These are phyloP conservation scores for Orobanche coerulescens DNA, from an alignment of 257 asterid species.

Conservation along the genomic window DNA sequence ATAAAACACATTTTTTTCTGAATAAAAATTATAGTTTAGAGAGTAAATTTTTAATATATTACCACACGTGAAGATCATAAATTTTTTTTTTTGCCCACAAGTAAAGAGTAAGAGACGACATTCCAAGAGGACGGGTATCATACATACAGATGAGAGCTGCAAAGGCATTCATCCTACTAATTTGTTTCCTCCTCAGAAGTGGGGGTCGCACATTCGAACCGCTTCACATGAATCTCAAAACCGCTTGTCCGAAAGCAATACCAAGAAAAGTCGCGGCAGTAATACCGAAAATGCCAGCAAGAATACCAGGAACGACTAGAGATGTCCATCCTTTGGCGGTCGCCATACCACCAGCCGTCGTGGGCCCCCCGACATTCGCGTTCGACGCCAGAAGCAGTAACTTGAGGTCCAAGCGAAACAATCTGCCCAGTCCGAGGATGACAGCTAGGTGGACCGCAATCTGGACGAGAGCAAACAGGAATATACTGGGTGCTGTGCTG, in stretches of 20 bases:
- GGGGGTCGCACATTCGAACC: background rate
- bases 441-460: slow-evolving; percentile 63
- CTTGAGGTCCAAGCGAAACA: slow-evolving; percentile 60
- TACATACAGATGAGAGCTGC: too few relatives aligned
- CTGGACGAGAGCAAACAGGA: slow-evolving; percentile 69
- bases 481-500: slow-evolving; percentile 71
- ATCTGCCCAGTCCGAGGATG: slow-evolving; percentile 70
- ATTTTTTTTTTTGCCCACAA: too few relatives aligned
- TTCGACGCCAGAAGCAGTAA: slow-evolving; percentile 82
- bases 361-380: slow-evolving; percentile 97
- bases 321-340: slow-evolving; percentile 94
- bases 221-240: slow-evolving; percentile 65
- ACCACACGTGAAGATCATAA: too few relatives aligned
- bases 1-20: too few relatives aligned
- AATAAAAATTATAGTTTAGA: too few relatives aligned
- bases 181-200: too few relatives aligned
- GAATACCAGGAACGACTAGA: slow-evolving; percentile 71
- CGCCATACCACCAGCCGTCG: slow-evolving; percentile 98
- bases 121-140: too few relatives aligned
- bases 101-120: too few relatives aligned
- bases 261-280: slow-evolving; percentile 88
- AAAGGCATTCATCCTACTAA: too few relatives aligned
- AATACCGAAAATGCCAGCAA: slow-evolving; percentile 84
- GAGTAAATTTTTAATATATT: too few relatives aligned
- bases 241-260: slow-evolving; percentile 59